phyloP scores from a whole-genome alignment of 225 moss, liverwort and hornwort species.

The Antitrichia curtipendula region DNA sequence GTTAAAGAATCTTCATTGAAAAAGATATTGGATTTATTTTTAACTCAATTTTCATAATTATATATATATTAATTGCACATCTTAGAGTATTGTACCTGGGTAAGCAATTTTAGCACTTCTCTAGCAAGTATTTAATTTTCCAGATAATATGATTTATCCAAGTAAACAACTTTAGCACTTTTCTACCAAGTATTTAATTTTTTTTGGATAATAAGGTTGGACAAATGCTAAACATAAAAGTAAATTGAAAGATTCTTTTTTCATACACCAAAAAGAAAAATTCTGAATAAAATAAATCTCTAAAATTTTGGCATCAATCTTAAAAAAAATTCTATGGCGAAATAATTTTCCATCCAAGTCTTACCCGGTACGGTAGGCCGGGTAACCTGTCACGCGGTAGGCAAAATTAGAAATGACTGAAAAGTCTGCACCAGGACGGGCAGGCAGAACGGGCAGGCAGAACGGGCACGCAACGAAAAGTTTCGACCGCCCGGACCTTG shows the following conservation, averaged over 20 bases:
- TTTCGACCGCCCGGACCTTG: not conserved
- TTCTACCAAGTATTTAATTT: not conserved
- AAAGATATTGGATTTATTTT: not conserved
- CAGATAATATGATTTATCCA: not conserved
- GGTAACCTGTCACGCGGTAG: not conserved
- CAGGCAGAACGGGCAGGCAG: not conserved
- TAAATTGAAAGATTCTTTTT: not conserved
- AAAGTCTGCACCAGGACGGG: not conserved
- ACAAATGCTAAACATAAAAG: not conserved
- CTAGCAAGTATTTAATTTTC: not conserved
- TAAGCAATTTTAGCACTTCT: not conserved
- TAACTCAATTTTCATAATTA: not conserved
- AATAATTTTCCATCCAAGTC: not conserved
- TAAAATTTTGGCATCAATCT: not conserved
- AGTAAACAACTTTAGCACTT: too few species aligned
- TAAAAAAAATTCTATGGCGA: not conserved
- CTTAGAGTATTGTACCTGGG: rapidly evolving
- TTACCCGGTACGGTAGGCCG: too few species aligned
- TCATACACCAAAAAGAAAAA: too few species aligned
- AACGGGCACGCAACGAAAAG: constrained; percentile 5
- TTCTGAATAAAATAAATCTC: too few species aligned
- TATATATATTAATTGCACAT: not conserved
- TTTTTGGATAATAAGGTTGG: not conserved
- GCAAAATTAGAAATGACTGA: not conserved
- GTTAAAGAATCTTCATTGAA: not conserved